A percentile compares a stretch with the other conserved stretches of the same genome.
These are phyloP conservation scores for Penicillium thymicola DNA, from an alignment of 2,329 filamentous ascomycete species.

Conservation along the genomic window DNA sequence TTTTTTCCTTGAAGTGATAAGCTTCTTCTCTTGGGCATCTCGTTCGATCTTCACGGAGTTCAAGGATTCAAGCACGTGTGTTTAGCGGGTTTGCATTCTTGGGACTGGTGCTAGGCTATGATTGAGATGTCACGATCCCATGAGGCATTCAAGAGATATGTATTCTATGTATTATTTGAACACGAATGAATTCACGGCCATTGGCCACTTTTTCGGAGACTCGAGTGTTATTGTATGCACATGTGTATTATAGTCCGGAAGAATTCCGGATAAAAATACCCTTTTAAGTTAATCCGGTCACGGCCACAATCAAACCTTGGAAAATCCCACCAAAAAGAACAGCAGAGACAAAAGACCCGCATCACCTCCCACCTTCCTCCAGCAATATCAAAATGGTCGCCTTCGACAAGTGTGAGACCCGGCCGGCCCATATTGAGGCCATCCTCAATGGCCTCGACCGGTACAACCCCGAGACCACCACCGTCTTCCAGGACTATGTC, in stretches of 20 bases:
- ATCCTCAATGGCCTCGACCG: constrained; percentile 97
- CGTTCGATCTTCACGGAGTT: not conserved
- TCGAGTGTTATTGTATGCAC: not conserved
- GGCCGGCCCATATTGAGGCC: constrained; percentile 84
- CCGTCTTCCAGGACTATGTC: constrained; percentile 90
- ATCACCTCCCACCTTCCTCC: constrained; percentile 18
- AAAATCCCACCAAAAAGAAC: constrained; percentile 30
- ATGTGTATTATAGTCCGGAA: constrained; percentile 12
- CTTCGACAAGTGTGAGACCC: constrained; percentile 85
- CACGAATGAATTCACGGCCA: constrained; percentile 13
- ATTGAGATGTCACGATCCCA: constrained; percentile 15
- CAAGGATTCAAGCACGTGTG: not conserved
- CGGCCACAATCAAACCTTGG: constrained; percentile 25
- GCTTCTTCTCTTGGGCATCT: constrained; percentile 10
- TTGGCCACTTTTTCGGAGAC: not conserved
- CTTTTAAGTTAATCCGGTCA: constrained; percentile 17
- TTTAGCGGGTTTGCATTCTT: not conserved
- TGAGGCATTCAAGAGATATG: constrained; percentile 21
- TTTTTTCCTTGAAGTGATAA: not conserved
- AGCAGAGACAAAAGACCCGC: constrained; percentile 22
- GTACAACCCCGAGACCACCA: constrained; percentile 97
- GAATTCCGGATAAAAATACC: constrained; percentile 12
- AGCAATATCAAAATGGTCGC: constrained; percentile 36
- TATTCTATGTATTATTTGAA: constrained; percentile 27
- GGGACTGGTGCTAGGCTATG: constrained; percentile 3